Base-by-base conservation (phyloP, 805 yeast genomes). In the Wickerhamia fluorescens region DNA sequence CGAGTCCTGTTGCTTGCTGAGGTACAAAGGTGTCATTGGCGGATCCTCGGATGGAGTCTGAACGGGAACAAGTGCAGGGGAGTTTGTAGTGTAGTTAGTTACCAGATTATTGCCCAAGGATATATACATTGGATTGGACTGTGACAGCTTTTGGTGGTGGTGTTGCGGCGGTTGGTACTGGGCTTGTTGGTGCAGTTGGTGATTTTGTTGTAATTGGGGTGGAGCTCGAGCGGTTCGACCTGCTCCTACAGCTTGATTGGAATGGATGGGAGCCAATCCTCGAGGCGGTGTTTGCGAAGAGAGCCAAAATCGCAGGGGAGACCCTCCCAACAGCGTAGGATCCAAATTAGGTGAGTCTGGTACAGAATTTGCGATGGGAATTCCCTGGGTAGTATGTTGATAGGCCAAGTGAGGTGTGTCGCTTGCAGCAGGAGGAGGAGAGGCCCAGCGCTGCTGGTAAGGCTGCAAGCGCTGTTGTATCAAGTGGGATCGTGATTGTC, bases 301-400 rank as follows among this genome's bases (percentile, higher is more conserved):
- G 25, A 73, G 49, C 63, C 72, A 66, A 36, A 73, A 71, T 27
- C 71, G 48, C 4, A 77, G 70, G 1, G 79, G 79, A 1, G 76
- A 70, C 5, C 73, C 75, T 3, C 70, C 68, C 10, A 72, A 27
- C 4, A 75, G 69, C 1, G 67, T 61, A 3, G 79, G 77, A 24
- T 56, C 66, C 29, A 73, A 51, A 30, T 58, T 57, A 1, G 78
- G 78, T 1, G 76, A 70, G 29, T 68, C 75, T 0, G 78, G 77
- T 7, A 51, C 44, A 3, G 34, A 30, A 14, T 29, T 26, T 35
- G 30, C 37, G 35, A 34, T 45, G 5, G 66, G 65, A 13, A 58
- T 57, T 33, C 47, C 45, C 28, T 56, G 58, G 14, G 50, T 17
- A 2, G 44, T 38, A 7, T n/a, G n/a, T n/a, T n/a, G n/a, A n/a